Conservation (phyloP, 2,329 filamentous ascomycete species). For the Sporothrix humicola region DNA sequence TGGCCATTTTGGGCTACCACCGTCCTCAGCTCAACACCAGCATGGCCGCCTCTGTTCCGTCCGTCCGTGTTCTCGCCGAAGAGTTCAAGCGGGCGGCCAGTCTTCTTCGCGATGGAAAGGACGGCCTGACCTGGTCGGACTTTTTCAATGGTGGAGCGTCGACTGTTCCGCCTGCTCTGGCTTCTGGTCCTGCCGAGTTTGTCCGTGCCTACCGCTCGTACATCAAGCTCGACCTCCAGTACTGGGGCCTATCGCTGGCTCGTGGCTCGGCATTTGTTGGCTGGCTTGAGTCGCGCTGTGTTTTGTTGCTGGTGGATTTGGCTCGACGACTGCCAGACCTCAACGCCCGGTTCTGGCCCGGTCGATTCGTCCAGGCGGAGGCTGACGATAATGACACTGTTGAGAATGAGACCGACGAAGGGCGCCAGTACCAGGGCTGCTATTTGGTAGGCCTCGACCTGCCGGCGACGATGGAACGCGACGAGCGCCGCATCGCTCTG, state of each 20-base stretch:
- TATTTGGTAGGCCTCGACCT: slow-evolving; percentile 65
- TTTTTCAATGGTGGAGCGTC: slow-evolving; percentile 46
- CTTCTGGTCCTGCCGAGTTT: slow-evolving; percentile 53
- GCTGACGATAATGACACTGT: background rate
- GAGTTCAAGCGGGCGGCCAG: slow-evolving; percentile 57
- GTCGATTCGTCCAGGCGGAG: slow-evolving; percentile 57
- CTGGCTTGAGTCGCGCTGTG: slow-evolving; percentile 68
- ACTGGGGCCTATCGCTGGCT: slow-evolving; percentile 65
- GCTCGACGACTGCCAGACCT: slow-evolving; percentile 58
- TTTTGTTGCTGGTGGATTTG: slow-evolving; percentile 64
- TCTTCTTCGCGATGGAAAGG: slow-evolving; percentile 46
- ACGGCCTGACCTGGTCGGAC: slow-evolving; percentile 50
- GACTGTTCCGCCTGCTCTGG: background rate
- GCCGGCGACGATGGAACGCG: slow-evolving; percentile 43
- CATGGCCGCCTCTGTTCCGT: slow-evolving; percentile 58
- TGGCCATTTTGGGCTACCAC: slow-evolving; percentile 68
- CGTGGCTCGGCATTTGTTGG: slow-evolving; percentile 63
- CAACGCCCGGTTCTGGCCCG: slow-evolving; percentile 66
- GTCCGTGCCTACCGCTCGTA: slow-evolving; percentile 59
- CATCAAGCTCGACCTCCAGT: slow-evolving; percentile 66
- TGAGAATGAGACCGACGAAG: slow-evolving; percentile 32
- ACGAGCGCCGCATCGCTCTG: slow-evolving; percentile 52
- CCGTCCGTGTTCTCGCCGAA: slow-evolving; percentile 55
- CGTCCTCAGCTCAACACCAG: slow-evolving; percentile 66
- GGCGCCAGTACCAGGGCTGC: slow-evolving; percentile 61